Base-by-base conservation (phyloP, 148 eudicot genomes). In the Nepenthes mirabilis region DNA sequence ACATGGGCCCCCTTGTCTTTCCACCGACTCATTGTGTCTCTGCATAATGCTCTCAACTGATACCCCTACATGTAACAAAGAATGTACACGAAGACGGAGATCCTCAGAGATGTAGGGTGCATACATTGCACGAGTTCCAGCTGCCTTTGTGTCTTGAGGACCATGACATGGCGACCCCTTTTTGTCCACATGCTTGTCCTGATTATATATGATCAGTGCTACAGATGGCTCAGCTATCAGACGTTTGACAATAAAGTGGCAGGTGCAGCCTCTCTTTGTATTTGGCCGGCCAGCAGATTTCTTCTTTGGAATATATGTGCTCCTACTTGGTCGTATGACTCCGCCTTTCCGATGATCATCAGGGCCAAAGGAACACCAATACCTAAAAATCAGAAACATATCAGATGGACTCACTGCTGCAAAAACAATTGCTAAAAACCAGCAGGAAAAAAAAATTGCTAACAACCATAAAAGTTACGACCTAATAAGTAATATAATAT, bases 351-450 rank as follows among this genome's bases (percentile, higher is more conserved):
- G 70, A 61, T 80, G 88, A 66, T 91, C 98, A 70, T 88, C 96
- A 33, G 98, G 98, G 10, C 98, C 98, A 82, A 88, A 88, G 53
- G 98, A 91, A 62, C 98, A 91, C 96, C 98, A 91, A 64, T 88
- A 91, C 84, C 96, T 91, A 70, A 37, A 32, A 73, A 65, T 65
- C 43, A 34, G 11, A 53, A 73, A 35, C 36, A 35, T 5, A 12
- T 1, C 7, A 45, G 48, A 36, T 33, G 36, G 11, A 53, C 48
- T 33, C 10, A 58, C 23, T 36, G 11, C 13, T 12, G 40, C 47
- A 32, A 45, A 55, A 64, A 6, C 9, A 40, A 8, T 40, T 8
- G 45, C 45, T 8, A 40, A 40, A 4, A 40, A 40, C 4, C 6
- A 3, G 45, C 45, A 8, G 1, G 40, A 43, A 47, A 14, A 52